These are phyloP conservation scores for Dothiorella sarmentorum DNA, from an alignment of 2,329 filamentous ascomycete species.

Conservation along the genomic window DNA sequence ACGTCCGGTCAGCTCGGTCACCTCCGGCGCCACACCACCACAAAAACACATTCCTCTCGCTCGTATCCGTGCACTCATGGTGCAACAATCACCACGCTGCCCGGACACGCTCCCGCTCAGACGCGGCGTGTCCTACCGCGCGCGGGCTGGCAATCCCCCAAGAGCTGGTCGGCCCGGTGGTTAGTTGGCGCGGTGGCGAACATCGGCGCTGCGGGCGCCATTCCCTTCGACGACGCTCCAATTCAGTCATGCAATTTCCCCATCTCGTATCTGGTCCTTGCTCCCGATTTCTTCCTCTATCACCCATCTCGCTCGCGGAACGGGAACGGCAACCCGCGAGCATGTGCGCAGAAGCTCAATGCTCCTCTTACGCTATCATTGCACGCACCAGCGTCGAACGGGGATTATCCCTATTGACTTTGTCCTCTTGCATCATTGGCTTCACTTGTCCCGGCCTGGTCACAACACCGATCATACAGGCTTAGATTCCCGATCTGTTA, in stretches of 20 bases:
- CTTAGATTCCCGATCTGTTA: not conserved
- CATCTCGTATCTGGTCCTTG: not conserved
- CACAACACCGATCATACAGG: not conserved
- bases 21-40: conserved; percentile 14
- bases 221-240: not conserved
- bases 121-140: not conserved
- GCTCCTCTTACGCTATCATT: not conserved
- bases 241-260: conserved; percentile 8
- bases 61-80: not conserved
- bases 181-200: conserved; percentile 12
- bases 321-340: conserved; percentile 7
- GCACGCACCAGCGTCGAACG: not conserved
- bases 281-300: not conserved
- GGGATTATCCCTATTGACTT: conserved; percentile 2
- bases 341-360: conserved; percentile 2
- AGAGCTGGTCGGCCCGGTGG: conserved; percentile 8
- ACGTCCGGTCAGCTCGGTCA: not conserved
- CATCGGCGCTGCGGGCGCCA: not conserved
- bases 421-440: not conserved
- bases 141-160: conserved; percentile 14
- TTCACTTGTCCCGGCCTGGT: not conserved
- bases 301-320: conserved; percentile 2
- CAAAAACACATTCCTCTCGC: too few relatives aligned
- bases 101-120: not conserved
- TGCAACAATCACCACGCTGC: not conserved